Conservation (phyloP, 139 green algal species). For the Auxenochlorella pyrenoidosa region DNA sequence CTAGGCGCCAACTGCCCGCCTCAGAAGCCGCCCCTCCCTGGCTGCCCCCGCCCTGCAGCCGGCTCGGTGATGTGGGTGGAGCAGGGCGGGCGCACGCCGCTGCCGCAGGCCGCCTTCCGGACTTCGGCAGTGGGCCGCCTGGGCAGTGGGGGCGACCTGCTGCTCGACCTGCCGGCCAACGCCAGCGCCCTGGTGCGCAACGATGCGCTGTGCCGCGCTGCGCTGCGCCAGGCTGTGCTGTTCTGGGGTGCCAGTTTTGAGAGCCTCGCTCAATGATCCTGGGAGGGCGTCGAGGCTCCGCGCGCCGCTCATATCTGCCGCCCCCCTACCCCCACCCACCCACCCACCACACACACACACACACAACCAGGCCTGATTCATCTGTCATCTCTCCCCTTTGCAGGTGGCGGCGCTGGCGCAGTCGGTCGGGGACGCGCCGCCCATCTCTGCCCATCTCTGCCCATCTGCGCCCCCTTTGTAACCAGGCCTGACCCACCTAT, state of each 20-base stretch:
- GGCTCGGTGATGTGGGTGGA: constrained; percentile 26
- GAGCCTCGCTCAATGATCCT: too few relatives aligned
- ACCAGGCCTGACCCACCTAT: too few relatives aligned
- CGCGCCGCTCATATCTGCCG: too few relatives aligned
- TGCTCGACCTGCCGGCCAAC: constrained; percentile 14
- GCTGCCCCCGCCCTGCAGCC: background rate
- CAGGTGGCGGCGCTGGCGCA: background rate
- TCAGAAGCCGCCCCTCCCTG: too few relatives aligned
- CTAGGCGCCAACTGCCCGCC: too few relatives aligned
- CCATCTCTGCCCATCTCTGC: too few relatives aligned
- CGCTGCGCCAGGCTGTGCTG: background rate
- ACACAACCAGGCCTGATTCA: too few relatives aligned
- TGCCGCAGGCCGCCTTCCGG: constrained; percentile 13
- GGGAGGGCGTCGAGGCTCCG: too few relatives aligned
- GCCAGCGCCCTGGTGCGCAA: constrained; percentile 9
- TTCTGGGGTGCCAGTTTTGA: too few relatives aligned
- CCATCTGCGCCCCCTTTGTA: too few relatives aligned
- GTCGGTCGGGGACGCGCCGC: background rate
- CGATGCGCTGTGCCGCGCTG: background rate
- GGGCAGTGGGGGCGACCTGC: background rate
- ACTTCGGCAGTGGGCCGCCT: background rate
- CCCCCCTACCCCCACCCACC: background rate
- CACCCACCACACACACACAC: too few relatives aligned
- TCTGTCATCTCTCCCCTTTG: too few relatives aligned
- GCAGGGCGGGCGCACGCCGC: background rate